Base-by-base conservation (phyloP, 2,329 filamentous ascomycete species). In the Clarireedia paspali region DNA sequence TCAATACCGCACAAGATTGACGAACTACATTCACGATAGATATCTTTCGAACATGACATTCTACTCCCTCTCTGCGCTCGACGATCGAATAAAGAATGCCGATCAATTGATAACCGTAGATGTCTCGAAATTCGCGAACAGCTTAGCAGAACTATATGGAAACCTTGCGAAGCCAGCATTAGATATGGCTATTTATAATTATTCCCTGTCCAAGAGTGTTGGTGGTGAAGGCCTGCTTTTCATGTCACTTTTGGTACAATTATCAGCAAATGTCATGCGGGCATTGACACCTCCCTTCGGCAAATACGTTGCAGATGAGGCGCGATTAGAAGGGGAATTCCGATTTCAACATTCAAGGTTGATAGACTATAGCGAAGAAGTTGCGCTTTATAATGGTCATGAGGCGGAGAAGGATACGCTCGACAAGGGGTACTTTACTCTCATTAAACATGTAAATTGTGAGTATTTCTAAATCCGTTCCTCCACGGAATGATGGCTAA, bases 41-140 rank as follows among this genome's bases (percentile, higher is more conserved):
- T 99, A 99, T 71, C 81, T 99, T 14, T 91, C 89, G n/a, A 88
- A 96, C 58, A 88, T 99, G 82, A 97, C 92, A 0, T 99, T 97
- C 71, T 99, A 99, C 71, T 91, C 91, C 3, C 87, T 99, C 52
- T 95, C 91, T 1, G 91, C 94, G 0, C 79, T 99, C 38, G 94
- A 99, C 67, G 94, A 99, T 70, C 84, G 94, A 68, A 96, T 99
- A 79, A 96, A 96, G 77, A 99, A 99, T 68, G 90, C 94, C 3
- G 94, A 99, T 69, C 94, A 99, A 73, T 81, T 99, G 45, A 95
- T 99, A 65, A 94, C 92, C 0, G 92, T 97, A 27, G 94, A 99
- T 70, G 90, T 99, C 9, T 88, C 91, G 59, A 92, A 94, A 66
- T 99, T 99, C 75, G 94, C 91, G 26, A 96, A 95, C 70, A 95